Evolutionary conservation across 2,329 filamentous ascomycete species (phyloP).

Genomic region (Metarhizium anisopliae): DNA sequence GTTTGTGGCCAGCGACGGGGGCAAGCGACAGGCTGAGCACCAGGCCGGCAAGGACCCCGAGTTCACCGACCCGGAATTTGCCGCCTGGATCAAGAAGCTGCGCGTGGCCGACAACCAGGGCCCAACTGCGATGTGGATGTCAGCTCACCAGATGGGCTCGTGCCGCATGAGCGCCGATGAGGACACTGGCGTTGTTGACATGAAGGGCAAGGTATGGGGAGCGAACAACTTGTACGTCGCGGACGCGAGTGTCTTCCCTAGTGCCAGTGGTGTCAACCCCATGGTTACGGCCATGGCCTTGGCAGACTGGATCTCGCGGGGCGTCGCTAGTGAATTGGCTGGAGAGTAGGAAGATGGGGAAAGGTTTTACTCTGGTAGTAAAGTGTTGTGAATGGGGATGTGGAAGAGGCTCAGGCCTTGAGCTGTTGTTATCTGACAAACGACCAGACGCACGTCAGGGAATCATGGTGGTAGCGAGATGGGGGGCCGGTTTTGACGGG

Average conservation of each 20-base stretch:
- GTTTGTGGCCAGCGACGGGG: conserved; percentile 38
- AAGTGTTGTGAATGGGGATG: not conserved
- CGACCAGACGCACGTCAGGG: no score
- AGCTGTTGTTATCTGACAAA: no score
- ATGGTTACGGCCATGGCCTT: conserved; percentile 73
- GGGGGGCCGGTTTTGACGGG: no score
- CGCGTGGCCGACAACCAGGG: conserved; percentile 38
- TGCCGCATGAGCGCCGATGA: conserved; percentile 58
- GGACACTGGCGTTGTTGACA: conserved; percentile 48
- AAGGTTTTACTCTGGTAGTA: no score
- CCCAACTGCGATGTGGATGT: conserved; percentile 47
- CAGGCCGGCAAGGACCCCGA: conserved; percentile 26
- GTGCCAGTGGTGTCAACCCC: conserved; percentile 70
- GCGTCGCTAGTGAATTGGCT: conserved; percentile 23
- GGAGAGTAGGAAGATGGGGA: not conserved
- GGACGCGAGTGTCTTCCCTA: conserved; percentile 69
- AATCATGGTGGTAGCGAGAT: no score
- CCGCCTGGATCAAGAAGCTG: conserved; percentile 48
- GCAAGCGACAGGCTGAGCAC: conserved; percentile 12
- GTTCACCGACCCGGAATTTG: conserved; percentile 51
- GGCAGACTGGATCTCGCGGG: conserved; percentile 54
- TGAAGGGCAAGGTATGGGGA: conserved; percentile 55
- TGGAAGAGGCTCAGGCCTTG: no score
- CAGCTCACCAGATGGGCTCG: conserved; percentile 77
- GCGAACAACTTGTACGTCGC: conserved; percentile 57